Percentiles rank a stretch among this genome's conserved stretches.
phyloP scores from a whole-genome alignment of 176 grass and related monocot species.

The Oryza brachyantha region DNA sequence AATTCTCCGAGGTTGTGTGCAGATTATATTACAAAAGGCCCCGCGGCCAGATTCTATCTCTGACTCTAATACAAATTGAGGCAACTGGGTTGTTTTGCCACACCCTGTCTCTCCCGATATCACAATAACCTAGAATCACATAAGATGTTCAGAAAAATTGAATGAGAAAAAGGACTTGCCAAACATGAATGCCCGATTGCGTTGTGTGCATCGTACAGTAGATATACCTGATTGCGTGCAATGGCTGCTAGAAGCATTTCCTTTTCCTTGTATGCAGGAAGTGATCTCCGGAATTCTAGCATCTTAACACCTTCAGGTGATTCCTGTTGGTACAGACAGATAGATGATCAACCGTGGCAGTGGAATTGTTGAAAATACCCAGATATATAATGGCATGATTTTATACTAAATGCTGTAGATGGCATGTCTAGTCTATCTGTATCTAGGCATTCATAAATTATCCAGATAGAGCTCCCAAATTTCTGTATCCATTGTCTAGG shows the following conservation, averaged over 20 bases:
- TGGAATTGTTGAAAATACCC: not conserved
- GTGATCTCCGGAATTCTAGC: conserved; percentile 77
- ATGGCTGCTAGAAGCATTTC: conserved; percentile 85
- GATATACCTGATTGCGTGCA: conserved; percentile 86
- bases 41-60: conserved; percentile 97
- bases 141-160: conserved; percentile 23
- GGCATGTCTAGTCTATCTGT: not conserved
- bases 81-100: conserved; percentile 96
- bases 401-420: not conserved
- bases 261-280: conserved; percentile 90
- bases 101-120: conserved; percentile 96
- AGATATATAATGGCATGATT: not conserved
- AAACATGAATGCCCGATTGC: not conserved
- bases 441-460: not conserved
- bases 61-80: conserved; percentile 90
- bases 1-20: conserved; percentile 93
- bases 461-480: not conserved
- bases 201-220: not conserved
- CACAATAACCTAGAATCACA: conserved; percentile 66
- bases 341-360: conserved; percentile 12
- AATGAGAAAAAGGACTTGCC: conserved; percentile 10
- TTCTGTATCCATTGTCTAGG: not conserved
- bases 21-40: conserved; percentile 97
- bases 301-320: conserved; percentile 84
- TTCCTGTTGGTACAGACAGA: conserved; percentile 51